Base-by-base conservation (phyloP, 805 yeast species). In the Kluyveromyces siamensis region DNA sequence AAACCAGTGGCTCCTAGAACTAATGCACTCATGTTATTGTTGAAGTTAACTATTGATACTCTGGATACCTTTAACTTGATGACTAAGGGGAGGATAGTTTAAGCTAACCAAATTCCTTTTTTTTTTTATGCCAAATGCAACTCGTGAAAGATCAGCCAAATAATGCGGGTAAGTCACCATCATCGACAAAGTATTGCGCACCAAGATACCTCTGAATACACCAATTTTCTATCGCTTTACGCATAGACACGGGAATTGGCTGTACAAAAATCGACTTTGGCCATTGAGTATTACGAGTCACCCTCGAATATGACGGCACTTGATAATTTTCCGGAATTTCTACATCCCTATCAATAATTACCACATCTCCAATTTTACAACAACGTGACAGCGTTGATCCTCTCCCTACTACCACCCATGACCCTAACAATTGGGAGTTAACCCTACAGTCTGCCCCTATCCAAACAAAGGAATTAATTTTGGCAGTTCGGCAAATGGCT, bases 1-100 rank as follows among this genome's bases (percentile, higher is more conserved):
- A 87, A 67, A 2, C 96, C 96, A 1, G 96, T 87, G 27, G 89
- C 75, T 2, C 96, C 96, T 41, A 86, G 63, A 14, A 74, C 58
- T 41, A 76, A 66, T 13, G 67, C 65, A 37, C 56, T 61, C 60
- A 56, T 30, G 2, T 30, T 30, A 8, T 30, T 13, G 11, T 30
- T 8, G 7, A 30, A 4, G 11, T 30, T 30, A n/a, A n/a, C n/a
- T n/a, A n/a, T n/a, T n/a, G n/a, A n/a, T 11, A 30, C 11, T 13
- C 14, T 10, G 3, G 7, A 7, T 10, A 30, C 14, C 14, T 30
- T 30, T 30, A 30, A 2, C 35, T 30, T 30, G 4, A 30, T 13
- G 11, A 11, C 11, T 11, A 5, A 30, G 35, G 35, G 35, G 35
- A 11, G 33, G 33, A 10, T 30, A 30, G 8, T 30, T 7, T 30